phyloP scores from a whole-genome alignment of 164 flowering plant genomes.

The Vitis amurensis region DNA sequence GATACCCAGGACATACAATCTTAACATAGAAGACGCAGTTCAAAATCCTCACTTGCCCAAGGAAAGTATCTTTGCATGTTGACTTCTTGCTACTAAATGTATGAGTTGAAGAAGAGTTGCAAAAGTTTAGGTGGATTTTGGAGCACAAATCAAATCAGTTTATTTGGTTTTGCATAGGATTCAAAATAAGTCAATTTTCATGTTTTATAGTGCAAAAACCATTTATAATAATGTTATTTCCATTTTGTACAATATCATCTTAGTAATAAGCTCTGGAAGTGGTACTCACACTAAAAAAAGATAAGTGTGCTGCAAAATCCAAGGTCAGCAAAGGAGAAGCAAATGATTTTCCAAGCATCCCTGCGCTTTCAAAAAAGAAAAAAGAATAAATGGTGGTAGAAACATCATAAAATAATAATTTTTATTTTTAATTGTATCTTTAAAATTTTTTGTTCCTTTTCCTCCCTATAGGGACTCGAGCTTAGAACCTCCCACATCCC shows the following conservation, averaged over 20 bases:
- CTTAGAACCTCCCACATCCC: too few relatives aligned
- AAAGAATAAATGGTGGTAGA: too few relatives aligned
- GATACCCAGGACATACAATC: too few relatives aligned
- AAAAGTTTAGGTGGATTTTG: neutral
- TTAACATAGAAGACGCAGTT: too few relatives aligned
- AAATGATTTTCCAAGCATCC: constrained; percentile 41
- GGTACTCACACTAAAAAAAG: constrained; percentile 31
- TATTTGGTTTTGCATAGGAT: neutral
- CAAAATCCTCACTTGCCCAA: too few relatives aligned
- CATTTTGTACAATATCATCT: neutral
- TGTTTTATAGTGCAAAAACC: neutral
- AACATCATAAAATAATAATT: too few relatives aligned
- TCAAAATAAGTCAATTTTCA: neutral
- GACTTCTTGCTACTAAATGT: too few relatives aligned
- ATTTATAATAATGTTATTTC: neutral
- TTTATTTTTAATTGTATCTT: too few relatives aligned
- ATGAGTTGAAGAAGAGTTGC: too few relatives aligned
- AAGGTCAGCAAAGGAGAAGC: constrained; percentile 32
- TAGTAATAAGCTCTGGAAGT: neutral
- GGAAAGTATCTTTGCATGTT: too few relatives aligned
- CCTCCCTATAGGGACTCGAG: too few relatives aligned
- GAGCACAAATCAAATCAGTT: neutral
- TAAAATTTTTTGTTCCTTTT: too few relatives aligned
- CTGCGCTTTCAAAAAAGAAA: constrained; percentile 7
- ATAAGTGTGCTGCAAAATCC: constrained; percentile 20